These are phyloP conservation scores for Pseudophaeomoniella oleicola DNA, from an alignment of 2,329 filamentous ascomycete species.

Conservation along the genomic window DNA sequence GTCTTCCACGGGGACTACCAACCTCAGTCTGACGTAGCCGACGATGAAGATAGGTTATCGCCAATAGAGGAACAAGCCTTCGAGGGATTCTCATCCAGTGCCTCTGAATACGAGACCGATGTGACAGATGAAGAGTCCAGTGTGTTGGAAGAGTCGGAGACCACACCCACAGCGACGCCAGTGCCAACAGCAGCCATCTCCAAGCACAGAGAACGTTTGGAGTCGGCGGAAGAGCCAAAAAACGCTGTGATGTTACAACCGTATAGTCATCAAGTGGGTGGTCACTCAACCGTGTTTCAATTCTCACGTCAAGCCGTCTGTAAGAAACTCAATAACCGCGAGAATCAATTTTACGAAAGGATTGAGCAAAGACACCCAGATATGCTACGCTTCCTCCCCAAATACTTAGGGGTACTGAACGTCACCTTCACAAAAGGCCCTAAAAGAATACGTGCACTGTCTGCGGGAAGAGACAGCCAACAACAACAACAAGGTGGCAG, in stretches of 20 bases:
- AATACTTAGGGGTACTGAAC: conserved; percentile 93
- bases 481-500: conserved; percentile 19
- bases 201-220: conserved; percentile 9
- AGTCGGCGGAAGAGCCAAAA: conserved; percentile 37
- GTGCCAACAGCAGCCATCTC: conserved; percentile 14
- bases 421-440: conserved; percentile 82
- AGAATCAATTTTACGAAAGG: conserved; percentile 97
- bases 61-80: conserved; percentile 9
- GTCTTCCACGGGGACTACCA: conserved; percentile 41
- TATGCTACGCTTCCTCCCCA: conserved; percentile 79
- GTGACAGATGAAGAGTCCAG: conserved; percentile 36
- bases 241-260: conserved; percentile 93
- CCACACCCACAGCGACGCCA: conserved; percentile 30
- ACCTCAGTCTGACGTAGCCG: conserved; percentile 7
- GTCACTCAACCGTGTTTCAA: conserved; percentile 89
- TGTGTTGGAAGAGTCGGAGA: conserved; percentile 37
- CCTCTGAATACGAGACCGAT: conserved; percentile 28
- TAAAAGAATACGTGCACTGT: conserved; percentile 33
- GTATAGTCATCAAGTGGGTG: conserved; percentile 93
- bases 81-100: conserved; percentile 23
- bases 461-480: conserved; percentile 23
- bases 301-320: conserved; percentile 92
- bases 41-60: conserved; percentile 3
- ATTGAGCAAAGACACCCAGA: conserved; percentile 85
- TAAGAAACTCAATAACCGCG: conserved; percentile 94